These are phyloP conservation scores for Cinnamomum chago DNA, from an alignment of 164 flowering plant genomes.

Conservation along the genomic window DNA sequence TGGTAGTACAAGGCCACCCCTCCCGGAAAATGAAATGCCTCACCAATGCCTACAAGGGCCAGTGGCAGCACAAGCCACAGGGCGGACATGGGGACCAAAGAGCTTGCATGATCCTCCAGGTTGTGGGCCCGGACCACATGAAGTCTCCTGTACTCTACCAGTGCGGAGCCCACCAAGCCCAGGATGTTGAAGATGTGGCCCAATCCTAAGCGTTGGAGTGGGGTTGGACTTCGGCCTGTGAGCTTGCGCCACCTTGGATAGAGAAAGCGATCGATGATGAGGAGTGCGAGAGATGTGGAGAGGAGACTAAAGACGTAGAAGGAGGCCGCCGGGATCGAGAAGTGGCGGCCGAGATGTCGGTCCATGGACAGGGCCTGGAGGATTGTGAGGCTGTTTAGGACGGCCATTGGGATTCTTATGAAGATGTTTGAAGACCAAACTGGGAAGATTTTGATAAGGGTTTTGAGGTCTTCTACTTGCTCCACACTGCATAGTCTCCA, in stretches of 20 bases:
- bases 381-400: slow-evolving; percentile 31
- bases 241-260: slow-evolving; percentile 8
- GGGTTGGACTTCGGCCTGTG: slow-evolving; percentile 2
- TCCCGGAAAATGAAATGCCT: slow-evolving; percentile 53
- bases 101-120: not conserved
- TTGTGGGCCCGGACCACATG: not conserved
- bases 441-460: slow-evolving; percentile 39
- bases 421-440: slow-evolving; percentile 43
- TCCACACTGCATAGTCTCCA: slow-evolving; percentile 49
- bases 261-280: slow-evolving; percentile 29
- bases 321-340: slow-evolving; percentile 54
- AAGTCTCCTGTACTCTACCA: slow-evolving; percentile 19
- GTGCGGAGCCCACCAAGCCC: slow-evolving; percentile 14
- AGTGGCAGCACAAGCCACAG: slow-evolving; percentile 47
- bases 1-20: slow-evolving; percentile 42
- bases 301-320: slow-evolving; percentile 33
- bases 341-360: slow-evolving; percentile 40
- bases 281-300: slow-evolving; percentile 32
- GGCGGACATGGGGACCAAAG: slow-evolving; percentile 31
- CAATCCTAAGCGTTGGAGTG: slow-evolving; percentile 18
- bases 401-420: slow-evolving; percentile 32
- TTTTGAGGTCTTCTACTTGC: slow-evolving; percentile 59
- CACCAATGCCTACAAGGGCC: slow-evolving; percentile 37
- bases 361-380: slow-evolving; percentile 59
- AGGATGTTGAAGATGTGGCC: slow-evolving; percentile 18